Conservation (phyloP, 2,329 filamentous ascomycete species). For the Diplodia intermedia region DNA sequence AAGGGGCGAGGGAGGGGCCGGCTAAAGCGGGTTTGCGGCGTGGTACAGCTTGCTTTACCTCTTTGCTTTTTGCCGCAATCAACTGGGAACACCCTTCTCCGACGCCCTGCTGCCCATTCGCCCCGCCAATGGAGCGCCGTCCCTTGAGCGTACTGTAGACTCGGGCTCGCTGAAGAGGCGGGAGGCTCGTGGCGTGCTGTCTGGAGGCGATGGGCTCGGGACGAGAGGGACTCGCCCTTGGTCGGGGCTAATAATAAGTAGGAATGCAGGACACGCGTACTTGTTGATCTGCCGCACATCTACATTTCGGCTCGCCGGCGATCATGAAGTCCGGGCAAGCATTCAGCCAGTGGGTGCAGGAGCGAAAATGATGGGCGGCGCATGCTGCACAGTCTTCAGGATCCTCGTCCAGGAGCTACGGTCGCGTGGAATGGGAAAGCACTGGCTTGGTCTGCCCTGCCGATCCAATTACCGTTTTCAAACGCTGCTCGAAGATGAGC, state of each 20-base stretch:
- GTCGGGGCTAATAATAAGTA: slow-evolving; percentile 7
- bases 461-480: slow-evolving; percentile 31
- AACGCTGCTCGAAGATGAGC: neutral
- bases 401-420: slow-evolving; percentile 9
- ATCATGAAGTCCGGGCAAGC: slow-evolving; percentile 16
- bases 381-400: slow-evolving; percentile 15
- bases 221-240: neutral
- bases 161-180: neutral
- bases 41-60: neutral
- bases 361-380: slow-evolving; percentile 13
- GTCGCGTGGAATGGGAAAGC: neutral
- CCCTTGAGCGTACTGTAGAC: neutral
- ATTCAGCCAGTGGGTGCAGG: neutral
- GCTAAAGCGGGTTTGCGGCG: slow-evolving; percentile 18
- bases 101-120: too few relatives aligned
- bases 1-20: slow-evolving; percentile 4
- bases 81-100: slow-evolving; percentile 5
- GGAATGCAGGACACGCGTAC: slow-evolving; percentile 18
- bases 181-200: neutral
- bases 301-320: slow-evolving; percentile 20
- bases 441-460: slow-evolving; percentile 25
- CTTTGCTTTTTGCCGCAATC: slow-evolving; percentile 15
- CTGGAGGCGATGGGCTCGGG: neutral
- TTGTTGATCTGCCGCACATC: slow-evolving; percentile 27
- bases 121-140: slow-evolving; percentile 2